A percentile compares a stretch with the other conserved stretches of the same genome.
Evolutionary conservation across 441 rosid genomes (phyloP).

Genomic region (Hura crepitans): DNA sequence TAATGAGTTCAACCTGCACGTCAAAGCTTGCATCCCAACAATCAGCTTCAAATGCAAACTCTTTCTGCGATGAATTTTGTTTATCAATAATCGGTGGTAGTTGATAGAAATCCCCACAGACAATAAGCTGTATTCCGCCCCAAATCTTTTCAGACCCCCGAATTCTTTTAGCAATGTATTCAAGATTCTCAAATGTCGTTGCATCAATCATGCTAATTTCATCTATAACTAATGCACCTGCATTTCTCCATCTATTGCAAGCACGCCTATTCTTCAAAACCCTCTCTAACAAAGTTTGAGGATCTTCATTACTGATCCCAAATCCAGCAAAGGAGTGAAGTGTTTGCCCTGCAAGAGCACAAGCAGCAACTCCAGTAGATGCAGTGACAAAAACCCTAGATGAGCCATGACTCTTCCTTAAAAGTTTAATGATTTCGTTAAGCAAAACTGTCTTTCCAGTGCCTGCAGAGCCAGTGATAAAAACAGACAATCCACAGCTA

Average conservation of each 20-base stretch:
- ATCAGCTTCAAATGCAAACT: conserved; percentile 38
- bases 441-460: conserved; percentile 37
- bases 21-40: conserved; percentile 42
- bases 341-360: conserved; percentile 33
- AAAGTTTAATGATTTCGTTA: conserved; percentile 13
- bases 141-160: conserved; percentile 20
- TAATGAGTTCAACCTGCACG: conserved; percentile 29
- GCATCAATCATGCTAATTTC: conserved; percentile 35
- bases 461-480: conserved; percentile 40
- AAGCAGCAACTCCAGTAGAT: conserved; percentile 40
- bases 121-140: conserved; percentile 40
- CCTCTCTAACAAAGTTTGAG: conserved; percentile 16
- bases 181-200: conserved; percentile 29
- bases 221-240: conserved; percentile 30
- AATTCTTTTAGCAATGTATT: conserved; percentile 28
- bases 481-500: conserved; percentile 26
- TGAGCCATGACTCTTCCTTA: conserved; percentile 18
- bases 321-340: conserved; percentile 37
- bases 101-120: conserved; percentile 35
- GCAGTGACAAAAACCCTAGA: conserved; percentile 33
- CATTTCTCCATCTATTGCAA: conserved; percentile 30
- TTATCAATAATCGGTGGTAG: conserved; percentile 27
- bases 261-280: conserved; percentile 23
- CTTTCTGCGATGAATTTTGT: conserved; percentile 1
- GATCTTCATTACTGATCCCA: neutral